Conservation (phyloP, 2,329 filamentous ascomycete genomes). For the Hymenoscyphus salicellus region DNA sequence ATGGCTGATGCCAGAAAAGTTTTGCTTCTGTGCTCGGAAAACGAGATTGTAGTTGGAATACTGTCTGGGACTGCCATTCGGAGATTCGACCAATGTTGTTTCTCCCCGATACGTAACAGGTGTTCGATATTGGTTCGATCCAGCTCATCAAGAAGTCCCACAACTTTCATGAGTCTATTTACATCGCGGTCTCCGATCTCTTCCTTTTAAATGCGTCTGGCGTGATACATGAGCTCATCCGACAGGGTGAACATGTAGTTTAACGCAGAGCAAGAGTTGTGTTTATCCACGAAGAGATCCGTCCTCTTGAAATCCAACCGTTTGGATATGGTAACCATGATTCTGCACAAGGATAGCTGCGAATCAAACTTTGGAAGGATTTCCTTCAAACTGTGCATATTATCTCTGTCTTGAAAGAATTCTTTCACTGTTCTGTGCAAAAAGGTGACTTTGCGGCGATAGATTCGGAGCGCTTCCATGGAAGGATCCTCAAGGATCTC, state of each 20-base stretch:
- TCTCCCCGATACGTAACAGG: not conserved
- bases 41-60: not conserved
- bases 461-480: not conserved
- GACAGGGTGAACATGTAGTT: not conserved
- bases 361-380: not conserved
- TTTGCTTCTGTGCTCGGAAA: not conserved
- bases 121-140: not conserved
- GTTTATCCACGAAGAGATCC: not conserved
- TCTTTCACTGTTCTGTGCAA: constrained; percentile 4
- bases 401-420: not conserved
- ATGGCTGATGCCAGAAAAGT: not conserved
- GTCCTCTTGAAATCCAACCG: not conserved
- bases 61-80: not conserved
- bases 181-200: not conserved
- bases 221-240: not conserved
- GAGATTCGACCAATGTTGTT: not conserved
- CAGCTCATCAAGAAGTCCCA: not conserved
- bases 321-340: not conserved
- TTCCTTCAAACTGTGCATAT: not conserved
- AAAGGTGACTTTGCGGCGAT: not conserved
- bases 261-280: too few relatives aligned
- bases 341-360: not conserved
- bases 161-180: not conserved
- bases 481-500: not conserved
- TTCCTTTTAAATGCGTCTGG: not conserved